Conservation (phyloP, 805 yeast genomes). For the Yarrowia sp. region DNA sequence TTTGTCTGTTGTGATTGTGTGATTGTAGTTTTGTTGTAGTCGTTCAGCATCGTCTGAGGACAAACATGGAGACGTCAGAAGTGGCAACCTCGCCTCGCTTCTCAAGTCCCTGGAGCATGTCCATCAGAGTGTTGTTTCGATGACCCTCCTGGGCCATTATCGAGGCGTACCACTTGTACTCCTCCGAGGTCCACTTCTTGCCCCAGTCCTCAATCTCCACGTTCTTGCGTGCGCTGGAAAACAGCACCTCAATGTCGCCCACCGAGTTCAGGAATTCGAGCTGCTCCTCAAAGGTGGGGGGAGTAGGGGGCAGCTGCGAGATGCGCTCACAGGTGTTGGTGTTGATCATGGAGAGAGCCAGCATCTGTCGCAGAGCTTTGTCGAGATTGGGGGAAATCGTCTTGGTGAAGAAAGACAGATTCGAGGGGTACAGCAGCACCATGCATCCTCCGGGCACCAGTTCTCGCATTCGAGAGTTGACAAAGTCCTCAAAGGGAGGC, state of each 20-base stretch:
- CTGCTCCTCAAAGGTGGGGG: constrained; percentile 23
- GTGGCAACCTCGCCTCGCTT: constrained; percentile 28
- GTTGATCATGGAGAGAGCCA: constrained; percentile 45
- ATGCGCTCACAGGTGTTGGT: constrained; percentile 44
- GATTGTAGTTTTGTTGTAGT: too few relatives aligned
- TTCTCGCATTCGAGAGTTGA: constrained; percentile 42
- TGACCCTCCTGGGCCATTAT: constrained; percentile 26
- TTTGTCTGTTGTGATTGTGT: not conserved
- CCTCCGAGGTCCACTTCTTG: constrained; percentile 29
- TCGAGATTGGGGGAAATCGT: constrained; percentile 44
- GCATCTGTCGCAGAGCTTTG: constrained; percentile 44
- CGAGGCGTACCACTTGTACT: constrained; percentile 31
- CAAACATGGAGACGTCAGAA: constrained; percentile 28
- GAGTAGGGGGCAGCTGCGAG: constrained; percentile 42
- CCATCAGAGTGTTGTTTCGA: constrained; percentile 30
- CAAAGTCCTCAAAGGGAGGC: constrained; percentile 42
- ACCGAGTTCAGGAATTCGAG: constrained; percentile 4
- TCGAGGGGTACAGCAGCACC: constrained; percentile 44
- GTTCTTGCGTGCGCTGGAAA: constrained; percentile 21
- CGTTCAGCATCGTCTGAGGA: not conserved
- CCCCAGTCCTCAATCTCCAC: constrained; percentile 38
- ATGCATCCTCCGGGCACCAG: constrained; percentile 44
- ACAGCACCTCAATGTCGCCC: constrained; percentile 27
- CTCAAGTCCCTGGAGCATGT: constrained; percentile 28
- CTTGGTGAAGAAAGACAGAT: constrained; percentile 42